These are phyloP conservation scores for Ustilago curta DNA, from an alignment of 1,284 basidiomycete species.

Conservation along the genomic window DNA sequence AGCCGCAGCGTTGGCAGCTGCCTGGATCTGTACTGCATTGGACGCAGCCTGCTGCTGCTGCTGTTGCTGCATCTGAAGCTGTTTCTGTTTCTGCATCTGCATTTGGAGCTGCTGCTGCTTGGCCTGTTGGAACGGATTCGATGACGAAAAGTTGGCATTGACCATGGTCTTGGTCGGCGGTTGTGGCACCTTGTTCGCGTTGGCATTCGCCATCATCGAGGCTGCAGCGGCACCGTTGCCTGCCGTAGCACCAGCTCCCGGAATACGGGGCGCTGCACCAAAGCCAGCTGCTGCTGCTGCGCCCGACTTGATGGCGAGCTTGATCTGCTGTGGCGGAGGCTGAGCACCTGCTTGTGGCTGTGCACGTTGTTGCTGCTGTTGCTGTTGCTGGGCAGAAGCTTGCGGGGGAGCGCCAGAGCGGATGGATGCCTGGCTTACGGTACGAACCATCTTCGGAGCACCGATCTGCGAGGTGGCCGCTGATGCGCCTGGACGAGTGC, in stretches of 20 bases:
- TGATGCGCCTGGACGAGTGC: slow-evolving; percentile 29
- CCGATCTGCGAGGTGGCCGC: slow-evolving; percentile 37
- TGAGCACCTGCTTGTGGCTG: slow-evolving; percentile 22
- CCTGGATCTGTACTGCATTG: slow-evolving; percentile 23
- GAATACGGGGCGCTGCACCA: slow-evolving; percentile 42
- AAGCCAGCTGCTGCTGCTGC: slow-evolving; percentile 32
- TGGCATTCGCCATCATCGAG: slow-evolving; percentile 30
- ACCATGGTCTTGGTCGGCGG: slow-evolving; percentile 36
- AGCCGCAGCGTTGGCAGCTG: slow-evolving; percentile 28
- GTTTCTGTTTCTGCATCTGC: slow-evolving; percentile 33
- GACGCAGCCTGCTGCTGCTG: slow-evolving; percentile 33
- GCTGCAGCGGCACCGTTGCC: slow-evolving; percentile 32
- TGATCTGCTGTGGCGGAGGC: slow-evolving; percentile 48
- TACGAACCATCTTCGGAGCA: slow-evolving; percentile 44
- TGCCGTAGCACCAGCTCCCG: slow-evolving; percentile 28
- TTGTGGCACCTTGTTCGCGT: slow-evolving; percentile 15
- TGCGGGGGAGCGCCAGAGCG: slow-evolving; percentile 27
- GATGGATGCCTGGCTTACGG: slow-evolving; percentile 45
- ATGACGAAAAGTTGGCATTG: slow-evolving; percentile 45
- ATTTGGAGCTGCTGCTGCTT: slow-evolving; percentile 50
- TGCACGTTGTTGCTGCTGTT: slow-evolving; percentile 25
- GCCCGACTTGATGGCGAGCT: slow-evolving; percentile 41
- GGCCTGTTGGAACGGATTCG: slow-evolving; percentile 52
- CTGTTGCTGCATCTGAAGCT: slow-evolving; percentile 39
- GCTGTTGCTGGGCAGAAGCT: slow-evolving; percentile 22